A percentile compares a stretch with the other conserved stretches of the same genome.
Evolutionary conservation across 1,284 basidiomycete genomes (phyloP).

Genomic region (Pseudozyma hubeiensis): DNA sequence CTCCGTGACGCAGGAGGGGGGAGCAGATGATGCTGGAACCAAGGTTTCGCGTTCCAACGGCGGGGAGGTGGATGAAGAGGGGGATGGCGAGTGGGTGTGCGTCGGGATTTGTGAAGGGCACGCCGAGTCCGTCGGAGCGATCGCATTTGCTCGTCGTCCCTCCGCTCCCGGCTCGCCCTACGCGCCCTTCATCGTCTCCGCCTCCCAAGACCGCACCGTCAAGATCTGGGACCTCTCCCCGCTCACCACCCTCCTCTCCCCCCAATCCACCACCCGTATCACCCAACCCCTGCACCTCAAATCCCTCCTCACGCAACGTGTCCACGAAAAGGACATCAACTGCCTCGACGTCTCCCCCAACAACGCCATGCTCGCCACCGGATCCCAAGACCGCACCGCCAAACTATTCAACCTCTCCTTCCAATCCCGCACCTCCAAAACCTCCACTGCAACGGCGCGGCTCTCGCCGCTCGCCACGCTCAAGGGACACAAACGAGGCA

Average conservation of each 20-base stretch:
- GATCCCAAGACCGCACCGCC: conserved; percentile 93
- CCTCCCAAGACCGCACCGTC: conserved; percentile 94
- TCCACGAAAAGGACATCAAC: conserved; percentile 99
- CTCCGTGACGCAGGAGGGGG: no score
- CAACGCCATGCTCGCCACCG: conserved; percentile 87
- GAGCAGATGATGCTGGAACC: conserved; percentile 14
- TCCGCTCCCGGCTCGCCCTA: conserved; percentile 11
- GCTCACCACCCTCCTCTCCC: conserved; percentile 27
- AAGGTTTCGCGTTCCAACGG: conserved; percentile 6
- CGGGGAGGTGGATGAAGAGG: conserved; percentile 53
- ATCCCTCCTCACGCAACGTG: conserved; percentile 87
- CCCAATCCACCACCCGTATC: neutral
- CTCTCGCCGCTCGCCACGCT: conserved; percentile 85
- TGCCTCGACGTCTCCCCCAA: conserved; percentile 92
- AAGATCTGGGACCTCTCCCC: conserved; percentile 89
- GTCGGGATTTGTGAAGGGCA: conserved; percentile 92
- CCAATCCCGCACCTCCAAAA: conserved; percentile 65
- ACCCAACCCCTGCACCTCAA: conserved; percentile 71
- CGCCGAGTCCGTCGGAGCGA: conserved; percentile 90
- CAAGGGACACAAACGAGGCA: conserved; percentile 94
- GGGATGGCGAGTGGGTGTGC: conserved; percentile 77
- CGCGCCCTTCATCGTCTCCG: conserved; percentile 77
- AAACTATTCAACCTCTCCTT: conserved; percentile 88
- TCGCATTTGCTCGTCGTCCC: conserved; percentile 74
- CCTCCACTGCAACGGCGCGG: conserved; percentile 25